Percentiles rank a stretch among this genome's conserved stretches.
Evolutionary conservation across 2,329 filamentous ascomycete genomes (phyloP).

Genomic region (Lecanosticta acicola): DNA sequence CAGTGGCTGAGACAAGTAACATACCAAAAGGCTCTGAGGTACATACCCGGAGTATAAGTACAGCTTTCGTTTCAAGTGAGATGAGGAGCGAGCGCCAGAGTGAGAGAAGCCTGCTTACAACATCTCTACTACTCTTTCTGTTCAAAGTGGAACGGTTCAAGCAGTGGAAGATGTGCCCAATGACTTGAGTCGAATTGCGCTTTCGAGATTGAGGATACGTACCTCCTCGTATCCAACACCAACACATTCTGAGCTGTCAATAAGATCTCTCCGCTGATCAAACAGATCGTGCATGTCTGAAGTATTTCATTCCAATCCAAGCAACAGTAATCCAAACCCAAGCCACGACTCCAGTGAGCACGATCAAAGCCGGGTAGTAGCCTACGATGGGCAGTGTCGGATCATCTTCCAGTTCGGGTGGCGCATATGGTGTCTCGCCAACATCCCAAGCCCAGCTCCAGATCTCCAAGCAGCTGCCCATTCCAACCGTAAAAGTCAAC

Average conservation of each 20-base stretch:
- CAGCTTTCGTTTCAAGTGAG: too few species aligned
- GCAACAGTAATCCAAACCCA: slow-evolving; percentile 98
- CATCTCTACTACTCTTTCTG: too few species aligned
- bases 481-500: slow-evolving; percentile 92
- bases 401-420: slow-evolving; percentile 91
- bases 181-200: too few species aligned
- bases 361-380: slow-evolving; percentile 92
- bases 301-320: slow-evolving; percentile 99
- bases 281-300: slow-evolving; percentile 95
- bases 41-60: too few species aligned
- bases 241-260: slow-evolving; percentile 54
- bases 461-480: slow-evolving; percentile 89
- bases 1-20: too few species aligned
- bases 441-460: slow-evolving; percentile 99
- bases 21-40: too few species aligned
- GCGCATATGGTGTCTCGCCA: slow-evolving; percentile 89
- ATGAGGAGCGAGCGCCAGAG: too few species aligned
- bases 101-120: too few species aligned
- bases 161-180: too few species aligned
- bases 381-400: slow-evolving; percentile 90
- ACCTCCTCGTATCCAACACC: not conserved
- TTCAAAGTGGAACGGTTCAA: too few species aligned
- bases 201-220: too few species aligned
- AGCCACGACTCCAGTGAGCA: slow-evolving; percentile 89
- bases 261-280: too few species aligned